Base-by-base conservation (phyloP, 129 eudicot genomes). In the Artemisia annua region DNA sequence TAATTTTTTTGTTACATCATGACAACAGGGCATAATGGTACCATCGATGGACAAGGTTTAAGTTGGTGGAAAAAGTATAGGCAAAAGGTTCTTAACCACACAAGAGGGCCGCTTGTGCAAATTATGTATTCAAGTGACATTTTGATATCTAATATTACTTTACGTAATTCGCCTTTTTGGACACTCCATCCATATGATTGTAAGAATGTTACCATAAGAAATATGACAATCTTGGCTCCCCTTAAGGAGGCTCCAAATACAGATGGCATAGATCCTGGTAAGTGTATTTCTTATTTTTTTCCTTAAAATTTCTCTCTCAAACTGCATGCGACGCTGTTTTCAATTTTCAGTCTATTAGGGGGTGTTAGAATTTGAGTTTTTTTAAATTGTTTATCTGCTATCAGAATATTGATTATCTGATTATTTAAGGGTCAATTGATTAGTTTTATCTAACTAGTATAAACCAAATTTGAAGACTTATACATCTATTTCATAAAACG, bases 201-300 rank as follows among this genome's bases (percentile, higher is more conserved):
- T 82, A 94, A 88, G 85, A 94, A 90, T 67, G 90, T 94, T 11
- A 90, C 96, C 1, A 84, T 94, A 64, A 85, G 83, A 73, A 85
- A 90, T 78, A 78, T 90, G 78, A 94, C 99, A 10, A 94, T 90
- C 63, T 80, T 94, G 84, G 99, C 99, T 57, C 99, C 99, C 35
- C 82, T 94, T 64, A 83, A n/a, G 46, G 86, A 80, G 67, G 99
- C 99, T 63, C 99, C 97, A 73, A 94, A 94, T 79, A 94, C 99
- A 49, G 99, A 94, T 80, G 99, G 99, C 48, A 94, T 94, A 66
- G 99, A 94, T 85, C 97, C 99, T 56, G 99, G 99, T 90, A 76
- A 80, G 92, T 73, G 15, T 68, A 16, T 70, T 73, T 28, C 24
- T 12, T 24, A 10, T 32, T 11, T 51, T 30, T 5, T 53, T 65